Evolutionary conservation across 2,329 filamentous ascomycete genomes (phyloP).

Genomic region (Alternaria angustiovoidea): DNA sequence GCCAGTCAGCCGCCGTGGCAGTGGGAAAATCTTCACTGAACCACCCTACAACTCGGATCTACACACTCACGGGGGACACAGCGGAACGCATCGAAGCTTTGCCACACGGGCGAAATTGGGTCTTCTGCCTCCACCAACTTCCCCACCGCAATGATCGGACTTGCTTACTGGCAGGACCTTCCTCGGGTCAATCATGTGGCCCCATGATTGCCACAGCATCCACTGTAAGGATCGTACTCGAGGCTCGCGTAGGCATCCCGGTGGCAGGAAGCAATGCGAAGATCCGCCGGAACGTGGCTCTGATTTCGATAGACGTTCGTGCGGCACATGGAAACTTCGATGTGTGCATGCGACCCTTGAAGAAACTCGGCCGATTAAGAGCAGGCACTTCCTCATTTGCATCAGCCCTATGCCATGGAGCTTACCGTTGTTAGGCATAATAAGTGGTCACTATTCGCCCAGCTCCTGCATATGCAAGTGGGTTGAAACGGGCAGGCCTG

Average conservation of each 20-base stretch:
- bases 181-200: constrained; percentile 7
- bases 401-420: constrained; percentile 34
- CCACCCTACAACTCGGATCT: constrained; percentile 31
- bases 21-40: constrained; percentile 23
- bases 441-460: constrained; percentile 16
- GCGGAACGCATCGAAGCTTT: constrained; percentile 34
- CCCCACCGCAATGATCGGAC: constrained; percentile 7
- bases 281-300: neutral
- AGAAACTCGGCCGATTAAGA: constrained; percentile 16
- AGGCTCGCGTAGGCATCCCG: neutral
- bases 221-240: constrained; percentile 1
- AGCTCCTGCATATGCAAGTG: constrained; percentile 21
- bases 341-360: constrained; percentile 14
- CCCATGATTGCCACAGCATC: constrained; percentile 9
- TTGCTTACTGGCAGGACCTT: constrained; percentile 13
- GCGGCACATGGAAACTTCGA: constrained; percentile 12
- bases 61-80: constrained; percentile 25
- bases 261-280: constrained; percentile 1
- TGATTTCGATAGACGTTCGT: constrained; percentile 1
- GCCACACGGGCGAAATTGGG: constrained; percentile 34
- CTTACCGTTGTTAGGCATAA: constrained; percentile 19
- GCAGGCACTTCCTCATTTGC: constrained; percentile 21
- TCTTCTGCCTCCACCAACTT: constrained; percentile 16
- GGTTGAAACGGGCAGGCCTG: constrained; percentile 10
- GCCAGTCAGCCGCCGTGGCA: constrained; percentile 34